Evolutionary conservation across 495 filamentous ascomycete species (phyloP).

Genomic region (Penicillium paradoxum): DNA sequence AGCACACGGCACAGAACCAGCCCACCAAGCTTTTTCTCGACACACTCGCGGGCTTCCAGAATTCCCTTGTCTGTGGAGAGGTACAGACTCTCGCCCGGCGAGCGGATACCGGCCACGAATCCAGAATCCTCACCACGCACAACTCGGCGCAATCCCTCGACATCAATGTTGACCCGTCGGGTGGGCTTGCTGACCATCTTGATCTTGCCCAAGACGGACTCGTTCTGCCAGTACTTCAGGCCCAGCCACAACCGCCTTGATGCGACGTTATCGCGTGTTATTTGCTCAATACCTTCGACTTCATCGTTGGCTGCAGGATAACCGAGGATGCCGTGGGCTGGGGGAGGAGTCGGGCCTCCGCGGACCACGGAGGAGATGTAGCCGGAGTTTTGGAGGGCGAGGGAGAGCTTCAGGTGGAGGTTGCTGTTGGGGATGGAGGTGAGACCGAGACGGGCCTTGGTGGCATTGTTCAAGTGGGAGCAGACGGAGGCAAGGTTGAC

Average conservation of each 20-base stretch:
- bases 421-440: conserved; percentile 82
- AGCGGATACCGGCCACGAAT: conserved; percentile 65
- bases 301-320: conserved; percentile 35
- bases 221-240: conserved; percentile 86
- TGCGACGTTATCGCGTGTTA: conserved; percentile 75
- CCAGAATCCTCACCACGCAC: conserved; percentile 60
- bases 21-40: conserved; percentile 80
- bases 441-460: conserved; percentile 75
- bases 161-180: conserved; percentile 60
- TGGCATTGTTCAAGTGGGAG: conserved; percentile 92
- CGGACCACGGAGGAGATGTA: conserved; percentile 80
- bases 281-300: conserved; percentile 42
- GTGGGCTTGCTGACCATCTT: conserved; percentile 71
- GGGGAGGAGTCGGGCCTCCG: conserved; percentile 63
- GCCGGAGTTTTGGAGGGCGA: conserved; percentile 75
- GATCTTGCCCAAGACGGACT: conserved; percentile 74
- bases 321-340: conserved; percentile 47
- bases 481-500: conserved; percentile 73
- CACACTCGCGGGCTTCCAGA: conserved; percentile 79
- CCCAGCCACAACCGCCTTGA: conserved; percentile 82
- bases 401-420: conserved; percentile 68
- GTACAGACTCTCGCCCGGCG: conserved; percentile 79
- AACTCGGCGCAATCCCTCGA: conserved; percentile 55
- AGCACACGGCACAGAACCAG: conserved; percentile 70
- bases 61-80: conserved; percentile 74